phyloP scores from a whole-genome alignment of 1,284 basidiomycete genomes.

The Ustilago bromivora region DNA sequence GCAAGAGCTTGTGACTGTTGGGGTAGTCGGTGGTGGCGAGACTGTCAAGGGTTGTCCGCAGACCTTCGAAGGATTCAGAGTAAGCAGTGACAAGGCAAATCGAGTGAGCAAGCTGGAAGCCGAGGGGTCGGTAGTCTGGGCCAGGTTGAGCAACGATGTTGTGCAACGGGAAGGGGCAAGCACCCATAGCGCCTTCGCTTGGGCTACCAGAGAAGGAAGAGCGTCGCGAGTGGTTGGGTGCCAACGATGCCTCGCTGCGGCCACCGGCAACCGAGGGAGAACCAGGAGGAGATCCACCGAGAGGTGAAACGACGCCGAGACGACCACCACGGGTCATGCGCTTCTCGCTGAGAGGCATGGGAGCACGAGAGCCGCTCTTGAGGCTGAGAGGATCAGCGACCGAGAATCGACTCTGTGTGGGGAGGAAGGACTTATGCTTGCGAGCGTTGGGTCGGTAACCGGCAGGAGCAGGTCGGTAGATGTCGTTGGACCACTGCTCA shows the following conservation, averaged over 20 bases:
- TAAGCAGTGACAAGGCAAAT: conserved; percentile 98
- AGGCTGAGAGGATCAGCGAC: conserved; percentile 59
- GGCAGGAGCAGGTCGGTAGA: conserved; percentile 92
- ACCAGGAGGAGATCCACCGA: conserved; percentile 77
- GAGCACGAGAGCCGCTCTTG: conserved; percentile 43
- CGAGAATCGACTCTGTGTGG: conserved; percentile 74
- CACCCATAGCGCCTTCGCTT: conserved; percentile 57
- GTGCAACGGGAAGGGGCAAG: conserved; percentile 84
- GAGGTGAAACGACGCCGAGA: conserved; percentile 54
- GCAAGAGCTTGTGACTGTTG: conserved; percentile 94
- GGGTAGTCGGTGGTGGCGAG: conserved; percentile 98
- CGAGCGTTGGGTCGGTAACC: conserved; percentile 84
- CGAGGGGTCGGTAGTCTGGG: conserved; percentile 91
- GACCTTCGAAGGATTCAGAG: conserved; percentile 94
- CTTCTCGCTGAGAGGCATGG: conserved; percentile 50
- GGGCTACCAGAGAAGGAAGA: conserved; percentile 60
- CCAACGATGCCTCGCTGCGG: conserved; percentile 83
- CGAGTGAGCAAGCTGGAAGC: conserved; percentile 91
- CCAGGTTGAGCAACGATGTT: conserved; percentile 94
- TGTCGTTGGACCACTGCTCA: conserved; percentile 96
- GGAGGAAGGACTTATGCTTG: conserved; percentile 80
- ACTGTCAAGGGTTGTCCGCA: conserved; percentile 96
- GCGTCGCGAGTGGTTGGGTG: conserved; percentile 56
- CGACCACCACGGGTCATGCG: conserved; percentile 47
- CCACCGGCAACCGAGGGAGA: conserved; percentile 81